Evolutionary conservation across 2,329 filamentous ascomycete species (phyloP), one percentile per base, ranked within the genome.

Genomic region (Xylaria hypoxylon): DNA sequence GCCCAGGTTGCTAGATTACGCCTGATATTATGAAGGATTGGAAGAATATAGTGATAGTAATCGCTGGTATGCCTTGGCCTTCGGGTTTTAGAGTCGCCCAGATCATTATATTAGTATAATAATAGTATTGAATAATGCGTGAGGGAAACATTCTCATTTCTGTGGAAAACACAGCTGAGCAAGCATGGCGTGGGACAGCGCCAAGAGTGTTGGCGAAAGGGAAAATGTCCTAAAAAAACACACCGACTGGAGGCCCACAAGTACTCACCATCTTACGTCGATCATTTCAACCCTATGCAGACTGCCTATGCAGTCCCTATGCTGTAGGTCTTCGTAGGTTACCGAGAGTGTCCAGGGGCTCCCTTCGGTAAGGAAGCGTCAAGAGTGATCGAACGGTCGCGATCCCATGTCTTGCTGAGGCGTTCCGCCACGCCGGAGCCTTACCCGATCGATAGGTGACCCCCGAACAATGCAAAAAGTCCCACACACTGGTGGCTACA

Each of bases 241-340:
- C n/a, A 31, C n/a, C 35, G 15, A 61, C 31, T 26, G 53, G 40
- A 19, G 60, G 38, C 45, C 57, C 65, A 51, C 61, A 64, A 15
- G 45, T 57, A 64, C 70, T n/a, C 69, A 73, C 70, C 71, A 59
- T 65, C 35, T 59, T 53, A 62, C 64, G 51, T 50, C 59, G 17
- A 64, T 74, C 70, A 72, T 69, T 22, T 55, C 22, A 26, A 59
- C 19, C 26, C 19, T 50, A 38, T n/a, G n/a, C 31, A 33, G 2
- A 33, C 31, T 33, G 11, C 7, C 11, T 8, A 10, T 33, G 11
- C 31, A 33, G 59, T n/a, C n/a, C n/a, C n/a, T n/a, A n/a, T 69
- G 69, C 65, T 59, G 44, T 28, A 62, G 33, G 59, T 50, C 65
- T 58, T 71, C 35, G 64, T 69, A 71, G 68, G 48, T 58, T 62